Percentiles rank a stretch among this genome's conserved stretches.
These are phyloP conservation scores for Epichloe aotearoae DNA, from an alignment of 2,329 filamentous ascomycete species.

Conservation along the genomic window DNA sequence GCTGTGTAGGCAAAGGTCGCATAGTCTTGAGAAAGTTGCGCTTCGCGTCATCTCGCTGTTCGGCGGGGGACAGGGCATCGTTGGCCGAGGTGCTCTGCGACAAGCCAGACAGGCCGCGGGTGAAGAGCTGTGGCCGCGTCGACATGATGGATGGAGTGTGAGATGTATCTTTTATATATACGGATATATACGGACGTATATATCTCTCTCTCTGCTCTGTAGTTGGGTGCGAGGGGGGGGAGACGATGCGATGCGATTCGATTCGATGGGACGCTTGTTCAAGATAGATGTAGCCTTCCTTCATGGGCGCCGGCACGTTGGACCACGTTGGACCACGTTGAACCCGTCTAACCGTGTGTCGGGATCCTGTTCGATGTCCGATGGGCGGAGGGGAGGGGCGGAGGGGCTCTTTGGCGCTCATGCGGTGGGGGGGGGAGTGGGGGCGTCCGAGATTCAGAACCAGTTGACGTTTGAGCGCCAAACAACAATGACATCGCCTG, in stretches of 20 bases:
- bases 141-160: constrained; percentile 32
- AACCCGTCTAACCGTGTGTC: too few species aligned
- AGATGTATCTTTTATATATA: not conserved
- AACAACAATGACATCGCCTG: too few species aligned
- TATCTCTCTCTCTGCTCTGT: not conserved
- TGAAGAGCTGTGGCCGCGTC: constrained; percentile 44
- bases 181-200: too few species aligned
- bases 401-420: too few species aligned
- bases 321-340: too few species aligned
- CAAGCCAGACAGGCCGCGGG: constrained; percentile 48
- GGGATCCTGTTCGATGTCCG: too few species aligned
- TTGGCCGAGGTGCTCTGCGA: constrained; percentile 46
- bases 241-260: not conserved
- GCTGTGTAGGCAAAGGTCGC: constrained; percentile 61
- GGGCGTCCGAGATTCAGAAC: too few species aligned
- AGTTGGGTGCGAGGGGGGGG: not conserved
- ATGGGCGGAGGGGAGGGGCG: too few species aligned
- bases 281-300: too few species aligned
- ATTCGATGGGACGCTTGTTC: not conserved
- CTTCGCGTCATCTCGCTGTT: constrained; percentile 66
- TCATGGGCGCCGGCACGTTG: too few species aligned
- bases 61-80: constrained; percentile 53
- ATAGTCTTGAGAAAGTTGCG: constrained; percentile 67
- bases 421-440: too few species aligned
- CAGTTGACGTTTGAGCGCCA: too few species aligned